Conservation (phyloP, 169 alveolate species). For the Plasmodium vivax region DNA sequence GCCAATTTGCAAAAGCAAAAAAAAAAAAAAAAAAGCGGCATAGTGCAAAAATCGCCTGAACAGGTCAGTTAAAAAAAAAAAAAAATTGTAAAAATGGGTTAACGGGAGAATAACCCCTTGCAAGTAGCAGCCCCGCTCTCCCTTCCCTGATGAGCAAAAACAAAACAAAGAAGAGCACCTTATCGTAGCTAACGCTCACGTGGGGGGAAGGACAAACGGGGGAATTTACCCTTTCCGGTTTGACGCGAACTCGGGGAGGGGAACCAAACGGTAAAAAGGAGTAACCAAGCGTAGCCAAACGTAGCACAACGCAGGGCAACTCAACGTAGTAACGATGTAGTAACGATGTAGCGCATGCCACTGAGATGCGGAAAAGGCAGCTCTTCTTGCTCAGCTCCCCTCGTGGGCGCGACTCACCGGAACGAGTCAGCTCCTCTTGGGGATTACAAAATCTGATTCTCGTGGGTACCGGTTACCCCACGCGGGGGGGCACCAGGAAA, state of each 20-base stretch:
- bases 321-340: neutral
- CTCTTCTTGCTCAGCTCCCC: neutral
- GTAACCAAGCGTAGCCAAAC: neutral
- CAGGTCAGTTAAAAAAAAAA: neutral
- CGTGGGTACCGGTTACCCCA: neutral
- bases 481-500: neutral
- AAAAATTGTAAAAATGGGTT: neutral
- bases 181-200: no score
- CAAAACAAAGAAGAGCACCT: neutral
- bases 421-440: neutral
- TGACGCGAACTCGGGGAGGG: neutral
- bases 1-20: neutral
- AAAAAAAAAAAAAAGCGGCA: neutral
- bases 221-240: neutral
- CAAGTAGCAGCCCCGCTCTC: neutral
- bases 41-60: neutral
- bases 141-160: neutral
- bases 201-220: neutral
- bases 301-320: neutral
- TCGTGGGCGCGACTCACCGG: neutral
- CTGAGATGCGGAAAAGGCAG: neutral
- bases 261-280: neutral
- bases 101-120: neutral
- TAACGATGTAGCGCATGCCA: neutral
- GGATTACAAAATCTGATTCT: neutral